phyloP scores from a whole-genome alignment of 2,329 filamentous ascomycete genomes.

The Pestalotiopsis sp. region DNA sequence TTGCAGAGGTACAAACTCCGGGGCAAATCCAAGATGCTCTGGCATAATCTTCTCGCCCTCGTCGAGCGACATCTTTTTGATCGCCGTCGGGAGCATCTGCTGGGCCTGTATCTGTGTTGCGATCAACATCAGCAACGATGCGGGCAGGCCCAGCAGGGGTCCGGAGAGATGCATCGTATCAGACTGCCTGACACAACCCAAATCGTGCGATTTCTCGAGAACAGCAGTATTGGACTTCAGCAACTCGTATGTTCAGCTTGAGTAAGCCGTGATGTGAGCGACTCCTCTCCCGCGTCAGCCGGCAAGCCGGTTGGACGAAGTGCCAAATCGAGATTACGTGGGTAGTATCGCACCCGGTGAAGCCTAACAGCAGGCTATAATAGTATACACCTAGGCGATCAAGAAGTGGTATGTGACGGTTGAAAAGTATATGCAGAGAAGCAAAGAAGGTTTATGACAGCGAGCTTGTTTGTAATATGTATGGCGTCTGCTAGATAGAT shows the following conservation, averaged over 20 bases:
- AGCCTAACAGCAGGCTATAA: conserved; percentile 1
- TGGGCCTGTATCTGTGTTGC: conserved; percentile 39
- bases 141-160: conserved; percentile 39
- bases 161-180: conserved; percentile 41
- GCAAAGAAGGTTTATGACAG: conserved; percentile 6
- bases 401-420: neutral
- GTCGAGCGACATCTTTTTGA: conserved; percentile 74
- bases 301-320: neutral
- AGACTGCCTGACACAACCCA: neutral
- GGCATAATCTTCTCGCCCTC: conserved; percentile 74
- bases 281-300: neutral
- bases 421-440: neutral
- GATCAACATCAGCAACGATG: conserved; percentile 49
- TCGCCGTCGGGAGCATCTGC: conserved; percentile 53
- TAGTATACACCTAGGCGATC: neutral
- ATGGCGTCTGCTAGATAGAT: neutral
- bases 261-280: neutral
- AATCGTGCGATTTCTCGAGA: neutral
- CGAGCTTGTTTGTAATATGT: neutral
- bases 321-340: conserved; percentile 3
- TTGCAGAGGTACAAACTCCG: conserved; percentile 27
- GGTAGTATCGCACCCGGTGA: conserved; percentile 4
- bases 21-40: conserved; percentile 61
- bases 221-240: neutral
- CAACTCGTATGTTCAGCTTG: neutral